Percentiles rank a stretch among this genome's conserved stretches.
These are phyloP conservation scores for Trichoderma endophyticum DNA, from an alignment of 2,329 filamentous ascomycete genomes.

Conservation along the genomic window DNA sequence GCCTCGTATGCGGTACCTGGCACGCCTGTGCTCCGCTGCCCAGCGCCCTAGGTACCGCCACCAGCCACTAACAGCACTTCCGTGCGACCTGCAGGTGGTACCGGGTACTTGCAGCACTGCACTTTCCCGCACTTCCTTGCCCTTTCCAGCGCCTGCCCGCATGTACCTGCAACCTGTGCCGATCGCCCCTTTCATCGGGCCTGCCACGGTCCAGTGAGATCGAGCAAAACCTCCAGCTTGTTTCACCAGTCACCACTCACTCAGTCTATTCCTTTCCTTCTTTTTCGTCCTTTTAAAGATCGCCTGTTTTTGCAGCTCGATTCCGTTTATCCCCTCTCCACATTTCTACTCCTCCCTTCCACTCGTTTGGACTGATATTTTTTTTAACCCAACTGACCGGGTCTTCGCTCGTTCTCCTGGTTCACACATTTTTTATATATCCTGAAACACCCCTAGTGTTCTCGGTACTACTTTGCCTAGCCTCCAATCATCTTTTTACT, in stretches of 20 bases:
- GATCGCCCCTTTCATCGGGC: slow-evolving; percentile 16
- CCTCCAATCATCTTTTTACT: slow-evolving; percentile 10
- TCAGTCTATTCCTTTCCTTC: slow-evolving; percentile 16
- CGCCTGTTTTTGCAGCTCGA: slow-evolving; percentile 7
- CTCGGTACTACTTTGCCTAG: slow-evolving; percentile 25
- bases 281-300: not conserved
- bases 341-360: slow-evolving; percentile 5
- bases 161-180: not conserved
- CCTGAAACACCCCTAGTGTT: slow-evolving; percentile 20
- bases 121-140: not conserved
- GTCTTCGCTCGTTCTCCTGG: slow-evolving; percentile 18
- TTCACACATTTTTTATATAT: slow-evolving; percentile 19
- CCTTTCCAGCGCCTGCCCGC: not conserved
- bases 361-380: slow-evolving; percentile 8
- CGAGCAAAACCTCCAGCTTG: not conserved
- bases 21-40: not conserved
- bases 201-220: slow-evolving; percentile 5
- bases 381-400: not conserved
- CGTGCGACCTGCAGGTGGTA: not conserved
- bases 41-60: not conserved
- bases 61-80: not conserved
- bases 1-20: slow-evolving; percentile 14
- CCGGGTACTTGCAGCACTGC: not conserved
- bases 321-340: slow-evolving; percentile 6
- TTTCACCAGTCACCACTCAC: not conserved